phyloP scores from a whole-genome alignment of 1,139 yeast genomes.

The Saccharomyces hybrid region DNA sequence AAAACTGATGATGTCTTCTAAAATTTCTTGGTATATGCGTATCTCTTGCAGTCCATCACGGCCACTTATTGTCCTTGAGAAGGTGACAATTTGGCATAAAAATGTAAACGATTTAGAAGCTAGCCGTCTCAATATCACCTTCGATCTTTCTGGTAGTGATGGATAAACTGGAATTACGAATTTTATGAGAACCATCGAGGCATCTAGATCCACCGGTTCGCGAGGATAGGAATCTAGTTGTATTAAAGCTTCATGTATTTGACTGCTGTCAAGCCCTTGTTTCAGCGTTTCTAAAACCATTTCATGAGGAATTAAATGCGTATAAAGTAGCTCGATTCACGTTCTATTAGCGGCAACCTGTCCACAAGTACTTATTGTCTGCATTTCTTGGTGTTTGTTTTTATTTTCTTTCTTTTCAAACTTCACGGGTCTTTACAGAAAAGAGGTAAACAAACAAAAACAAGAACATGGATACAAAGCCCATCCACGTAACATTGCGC shows the following conservation, averaged over 20 bases:
- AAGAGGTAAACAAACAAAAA: not conserved
- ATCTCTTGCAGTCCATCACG: conserved; percentile 7
- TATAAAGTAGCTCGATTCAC: not conserved
- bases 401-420: not conserved
- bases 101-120: conserved; percentile 10
- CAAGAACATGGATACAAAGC: not conserved
- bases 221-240: not conserved
- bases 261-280: not conserved
- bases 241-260: not conserved
- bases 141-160: conserved; percentile 12
- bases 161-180: conserved; percentile 22
- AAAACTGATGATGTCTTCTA: conserved; percentile 11
- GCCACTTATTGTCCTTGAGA: conserved; percentile 4
- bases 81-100: conserved; percentile 13
- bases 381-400: not conserved
- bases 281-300: not conserved
- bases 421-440: not conserved
- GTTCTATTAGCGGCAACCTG: not conserved
- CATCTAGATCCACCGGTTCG: conserved; percentile 9
- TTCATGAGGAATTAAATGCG: not conserved
- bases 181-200: conserved; percentile 16
- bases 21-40: conserved; percentile 12
- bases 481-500: not conserved
- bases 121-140: conserved; percentile 6
- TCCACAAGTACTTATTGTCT: not conserved